Conservation (phyloP, 257 asterid species). For the Solanum dulcamara region DNA sequence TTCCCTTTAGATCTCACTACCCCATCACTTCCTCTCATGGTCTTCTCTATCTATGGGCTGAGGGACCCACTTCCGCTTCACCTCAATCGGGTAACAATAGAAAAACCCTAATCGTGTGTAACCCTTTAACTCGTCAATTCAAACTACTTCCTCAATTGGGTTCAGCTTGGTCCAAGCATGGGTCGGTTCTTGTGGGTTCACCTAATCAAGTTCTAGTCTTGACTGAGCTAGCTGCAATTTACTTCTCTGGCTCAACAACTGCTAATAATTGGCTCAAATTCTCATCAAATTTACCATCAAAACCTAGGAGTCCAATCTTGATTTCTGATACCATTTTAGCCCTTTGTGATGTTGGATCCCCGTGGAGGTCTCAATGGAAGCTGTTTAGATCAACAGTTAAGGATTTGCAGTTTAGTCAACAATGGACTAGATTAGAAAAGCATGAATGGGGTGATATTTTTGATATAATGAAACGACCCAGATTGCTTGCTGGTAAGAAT, state of each 20-base stretch:
- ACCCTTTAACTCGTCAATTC: conserved; percentile 55
- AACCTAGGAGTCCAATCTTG: conserved; percentile 79
- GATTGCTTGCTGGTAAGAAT: conserved; percentile 55
- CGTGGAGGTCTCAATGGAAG: conserved; percentile 97
- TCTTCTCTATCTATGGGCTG: conserved; percentile 84
- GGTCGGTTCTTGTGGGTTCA: conserved; percentile 79
- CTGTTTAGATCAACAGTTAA: conserved; percentile 49
- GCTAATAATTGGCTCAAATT: conserved; percentile 63
- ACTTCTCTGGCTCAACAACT: conserved; percentile 29
- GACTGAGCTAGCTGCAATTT: conserved; percentile 79
- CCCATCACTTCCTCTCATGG: conserved; percentile 82
- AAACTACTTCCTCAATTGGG: conserved; percentile 85
- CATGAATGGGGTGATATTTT: conserved; percentile 91
- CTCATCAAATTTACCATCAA: conserved; percentile 81
- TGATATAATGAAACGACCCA: conserved; percentile 68
- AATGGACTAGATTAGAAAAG: conserved; percentile 70
- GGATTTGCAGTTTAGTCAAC: conserved; percentile 39
- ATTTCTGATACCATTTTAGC: conserved; percentile 58
- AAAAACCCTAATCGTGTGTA: conserved; percentile 70
- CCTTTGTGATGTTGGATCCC: conserved; percentile 84
- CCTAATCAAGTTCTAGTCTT: conserved; percentile 51
- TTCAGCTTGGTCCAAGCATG: conserved; percentile 97
- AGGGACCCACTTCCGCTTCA: neutral
- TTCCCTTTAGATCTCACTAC: conserved; percentile 71
- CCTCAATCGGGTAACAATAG: neutral